These are phyloP conservation scores for Pezizomycotina sp. DNA, from an alignment of 2,329 filamentous ascomycete species.

Conservation along the genomic window DNA sequence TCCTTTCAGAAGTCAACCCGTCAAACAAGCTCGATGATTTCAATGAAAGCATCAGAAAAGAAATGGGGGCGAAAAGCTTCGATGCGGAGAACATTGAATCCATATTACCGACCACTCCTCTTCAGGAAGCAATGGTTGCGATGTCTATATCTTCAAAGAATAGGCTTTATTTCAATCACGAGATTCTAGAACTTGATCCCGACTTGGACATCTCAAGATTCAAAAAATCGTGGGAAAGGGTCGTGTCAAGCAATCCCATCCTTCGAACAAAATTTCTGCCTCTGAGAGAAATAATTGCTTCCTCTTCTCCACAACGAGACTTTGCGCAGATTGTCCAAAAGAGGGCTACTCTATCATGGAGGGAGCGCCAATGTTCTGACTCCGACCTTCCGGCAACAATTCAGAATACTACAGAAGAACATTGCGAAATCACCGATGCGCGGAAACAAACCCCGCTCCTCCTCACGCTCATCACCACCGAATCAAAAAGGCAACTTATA, in stretches of 20 bases:
- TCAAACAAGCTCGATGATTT: slow-evolving; percentile 25
- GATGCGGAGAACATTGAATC: slow-evolving; percentile 34
- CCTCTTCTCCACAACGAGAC: slow-evolving; percentile 30
- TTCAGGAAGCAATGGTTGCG: slow-evolving; percentile 74
- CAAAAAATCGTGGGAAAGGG: slow-evolving; percentile 42
- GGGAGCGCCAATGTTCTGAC: slow-evolving; percentile 19
- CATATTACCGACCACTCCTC: slow-evolving; percentile 58
- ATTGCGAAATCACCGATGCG: slow-evolving; percentile 29
- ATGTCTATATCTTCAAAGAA: slow-evolving; percentile 65
- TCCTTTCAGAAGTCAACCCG: too few relatives aligned
- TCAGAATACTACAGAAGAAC: slow-evolving; percentile 28
- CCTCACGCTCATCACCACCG: slow-evolving; percentile 32
- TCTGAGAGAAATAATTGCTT: slow-evolving; percentile 45
- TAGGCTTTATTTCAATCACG: slow-evolving; percentile 68
- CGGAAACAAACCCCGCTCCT: slow-evolving; percentile 30
- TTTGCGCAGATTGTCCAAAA: slow-evolving; percentile 41
- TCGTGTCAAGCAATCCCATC: slow-evolving; percentile 48
- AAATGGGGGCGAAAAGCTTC: slow-evolving; percentile 28
- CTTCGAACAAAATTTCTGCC: slow-evolving; percentile 57
- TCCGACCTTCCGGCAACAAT: slow-evolving; percentile 28
- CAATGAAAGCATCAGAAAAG: slow-evolving; percentile 29
- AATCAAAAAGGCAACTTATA: slow-evolving; percentile 33
- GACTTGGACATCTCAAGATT: slow-evolving; percentile 42
- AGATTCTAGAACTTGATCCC: slow-evolving; percentile 47
- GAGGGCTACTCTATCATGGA: slow-evolving; percentile 28